These are phyloP conservation scores for Grosmannia penicillata DNA, from an alignment of 2,329 filamentous ascomycete species.

Conservation along the genomic window DNA sequence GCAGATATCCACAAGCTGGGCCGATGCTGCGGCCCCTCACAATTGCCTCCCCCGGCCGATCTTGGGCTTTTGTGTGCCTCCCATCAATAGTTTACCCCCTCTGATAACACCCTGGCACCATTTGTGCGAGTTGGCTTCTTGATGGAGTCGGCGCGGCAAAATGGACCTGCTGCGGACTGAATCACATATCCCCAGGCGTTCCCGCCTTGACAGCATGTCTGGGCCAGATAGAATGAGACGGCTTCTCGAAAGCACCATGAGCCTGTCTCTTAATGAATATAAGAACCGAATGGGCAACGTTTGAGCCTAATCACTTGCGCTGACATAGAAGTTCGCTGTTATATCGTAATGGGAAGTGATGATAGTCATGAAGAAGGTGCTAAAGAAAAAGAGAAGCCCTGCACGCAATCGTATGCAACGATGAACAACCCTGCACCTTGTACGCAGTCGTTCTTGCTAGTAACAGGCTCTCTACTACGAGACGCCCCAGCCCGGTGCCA, in stretches of 20 bases:
- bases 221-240: constrained; percentile 14
- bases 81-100: neutral
- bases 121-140: neutral
- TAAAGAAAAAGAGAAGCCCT: too few relatives aligned
- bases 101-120: constrained; percentile 1
- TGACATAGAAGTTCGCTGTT: too few relatives aligned
- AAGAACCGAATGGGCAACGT: constrained; percentile 28
- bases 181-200: constrained; percentile 2
- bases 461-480: neutral
- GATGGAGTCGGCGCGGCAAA: neutral
- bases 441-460: too few relatives aligned
- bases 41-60: constrained; percentile 2
- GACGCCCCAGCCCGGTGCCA: neutral
- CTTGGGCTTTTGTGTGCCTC: neutral
- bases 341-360: too few relatives aligned
- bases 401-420: too few relatives aligned
- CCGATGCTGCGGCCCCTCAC: constrained; percentile 38
- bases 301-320: constrained; percentile 39
- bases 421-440: too few relatives aligned
- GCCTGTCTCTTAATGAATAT: constrained; percentile 3
- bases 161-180: constrained; percentile 7
- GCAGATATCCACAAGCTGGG: constrained; percentile 20
- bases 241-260: neutral
- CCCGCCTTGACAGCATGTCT: constrained; percentile 7
- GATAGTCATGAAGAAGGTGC: too few relatives aligned